Base-by-base conservation (phyloP, 805 yeast genomes). In the Wickerhamomyces chambardii region DNA sequence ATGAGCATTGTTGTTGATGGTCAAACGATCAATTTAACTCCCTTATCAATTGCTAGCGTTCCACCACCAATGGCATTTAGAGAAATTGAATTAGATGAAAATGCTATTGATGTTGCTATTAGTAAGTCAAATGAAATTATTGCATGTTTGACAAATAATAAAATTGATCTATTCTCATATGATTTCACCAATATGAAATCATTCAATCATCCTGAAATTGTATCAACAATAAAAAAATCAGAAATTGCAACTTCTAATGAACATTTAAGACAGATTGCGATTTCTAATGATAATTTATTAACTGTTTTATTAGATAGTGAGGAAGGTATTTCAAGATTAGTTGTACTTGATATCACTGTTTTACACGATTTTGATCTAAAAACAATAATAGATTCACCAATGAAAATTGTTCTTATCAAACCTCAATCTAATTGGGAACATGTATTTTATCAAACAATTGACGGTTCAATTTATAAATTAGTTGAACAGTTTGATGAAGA, bases 31-130 rank as follows among this genome's bases (percentile, higher is more conserved):
- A 73, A 76, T 44, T 59, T 87, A 17, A 90, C 98, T 0, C 97
- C 97, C 0, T 64, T 92, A 27, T 69, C 82, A 1, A 53, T 78
- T 22, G 95, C 95, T 2, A 86, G 79, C 52, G 90, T 86, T 10
- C 99, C 99, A 4, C 99, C 99, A 1, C 99, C 99, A 30, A 75
- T 85, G 52, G 70, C 84, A 17, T 80, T 70, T 51, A 69, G 94
- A 38, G 84, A 78, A 33, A 56, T 85, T 34, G 73, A 68, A 9
- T 60, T 76, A 11, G 65, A 64, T 8, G 64, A 61, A 1, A 73
- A 73, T 37, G 75, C 86, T 7, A 54, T 67, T 16, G 85, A 82
- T 48, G 71, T 74, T 30, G 82, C 95, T 1, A 72, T 78, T 5
- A 73, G 79, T 41, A 56, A 68, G 34, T 63, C 74, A 10, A 85